These are phyloP conservation scores for Crotalaria pallida DNA, from an alignment of 306 rosid species.

Conservation along the genomic window DNA sequence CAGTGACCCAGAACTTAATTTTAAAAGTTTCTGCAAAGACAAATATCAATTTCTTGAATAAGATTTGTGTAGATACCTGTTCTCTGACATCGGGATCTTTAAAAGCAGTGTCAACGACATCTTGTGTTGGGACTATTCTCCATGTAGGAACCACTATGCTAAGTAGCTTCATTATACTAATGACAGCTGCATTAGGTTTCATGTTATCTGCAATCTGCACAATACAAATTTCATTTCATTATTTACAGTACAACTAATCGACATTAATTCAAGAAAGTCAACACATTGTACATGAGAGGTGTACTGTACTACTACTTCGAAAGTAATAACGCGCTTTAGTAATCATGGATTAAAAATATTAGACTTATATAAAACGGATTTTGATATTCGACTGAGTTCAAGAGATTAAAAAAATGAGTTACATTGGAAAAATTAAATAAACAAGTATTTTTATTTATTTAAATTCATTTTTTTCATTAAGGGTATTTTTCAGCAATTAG, in stretches of 20 bases:
- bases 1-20: neutral
- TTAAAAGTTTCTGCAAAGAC: too few species aligned
- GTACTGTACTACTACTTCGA: neutral
- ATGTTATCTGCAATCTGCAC: slow-evolving; percentile 73
- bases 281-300: neutral
- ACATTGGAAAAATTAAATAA: too few species aligned
- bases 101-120: slow-evolving; percentile 59
- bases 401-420: too few species aligned
- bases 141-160: slow-evolving; percentile 59
- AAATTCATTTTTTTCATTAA: too few species aligned
- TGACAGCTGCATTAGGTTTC: slow-evolving; percentile 40
- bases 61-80: slow-evolving; percentile 32
- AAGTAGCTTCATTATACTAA: slow-evolving; percentile 39
- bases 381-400: too few species aligned
- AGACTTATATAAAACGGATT: neutral
- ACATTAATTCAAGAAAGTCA: neutral
- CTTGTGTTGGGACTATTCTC: slow-evolving; percentile 65
- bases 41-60: neutral
- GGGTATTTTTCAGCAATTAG: too few species aligned
- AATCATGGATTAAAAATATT: neutral
- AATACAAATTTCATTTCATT: neutral
- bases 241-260: too few species aligned
- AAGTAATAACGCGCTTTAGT: neutral
- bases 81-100: slow-evolving; percentile 59
- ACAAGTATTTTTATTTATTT: too few species aligned